Base-by-base conservation (phyloP, 257 asterid genomes). In the Ballota nigra region DNA sequence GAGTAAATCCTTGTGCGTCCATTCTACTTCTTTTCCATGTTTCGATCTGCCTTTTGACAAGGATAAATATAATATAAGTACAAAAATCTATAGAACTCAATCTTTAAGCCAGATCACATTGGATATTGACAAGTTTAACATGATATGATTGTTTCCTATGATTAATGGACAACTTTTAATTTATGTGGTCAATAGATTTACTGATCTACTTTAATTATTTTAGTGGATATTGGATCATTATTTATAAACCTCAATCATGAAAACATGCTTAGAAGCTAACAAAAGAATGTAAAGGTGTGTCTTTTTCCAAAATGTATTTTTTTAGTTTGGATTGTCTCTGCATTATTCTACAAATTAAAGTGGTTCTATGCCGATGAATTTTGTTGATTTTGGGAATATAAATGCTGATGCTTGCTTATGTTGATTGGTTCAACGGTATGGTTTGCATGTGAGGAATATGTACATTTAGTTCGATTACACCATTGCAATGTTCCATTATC, bases 41-140 rank as follows among this genome's bases (percentile, higher is more conserved):
- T 92, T 95, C 92, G 98, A 84, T 92, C 99, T 92, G 97, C 99
- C 99, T 95, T 92, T 92, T 86, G 96, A 86, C 85, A 89, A 88
- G 85, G 91, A 88, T 71, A 86, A 75, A 72, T 81, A 77, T 85
- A 85, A 82, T 84, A 80, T 69, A 76, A 83, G 84, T 62, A 60
- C 65, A 77, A 52, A 80, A 59, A 59, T 70, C 28, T 4, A 70
- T 51, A 69, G 6, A 73, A 38, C 41, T 51, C 53, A 60, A 3
- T 22, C 62, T 53, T 78, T 53, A 10, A 65, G n/a, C 8, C 68
- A 47, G 58, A 65, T 59, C 38, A 34, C 26, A 38, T 64, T 15
- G 20, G 22, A 55, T 31, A 51, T 15, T 41, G 43, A 40, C 52
- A 52, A 5, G 40, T 56, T 47, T 33, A 70, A 59, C 59, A 22